Conservation (phyloP, 768 basidiomycete genomes). For the Lactarius akahatsu region DNA sequence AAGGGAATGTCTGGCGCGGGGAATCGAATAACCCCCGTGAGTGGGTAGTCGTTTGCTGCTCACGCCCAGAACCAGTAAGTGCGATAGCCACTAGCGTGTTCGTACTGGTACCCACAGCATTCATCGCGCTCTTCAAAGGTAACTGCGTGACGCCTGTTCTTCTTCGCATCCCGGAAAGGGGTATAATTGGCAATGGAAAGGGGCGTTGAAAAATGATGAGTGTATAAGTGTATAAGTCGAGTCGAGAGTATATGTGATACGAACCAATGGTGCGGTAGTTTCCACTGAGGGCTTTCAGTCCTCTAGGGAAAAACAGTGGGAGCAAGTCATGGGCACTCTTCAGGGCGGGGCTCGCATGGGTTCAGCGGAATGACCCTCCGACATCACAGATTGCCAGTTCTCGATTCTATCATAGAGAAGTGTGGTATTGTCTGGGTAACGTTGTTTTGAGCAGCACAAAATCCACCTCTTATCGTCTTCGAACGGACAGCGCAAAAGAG, state of each 20-base stretch:
- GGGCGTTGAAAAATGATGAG: background rate
- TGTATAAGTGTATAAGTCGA: background rate
- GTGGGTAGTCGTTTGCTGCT: background rate
- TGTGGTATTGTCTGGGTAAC: background rate
- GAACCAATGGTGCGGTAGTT: background rate
- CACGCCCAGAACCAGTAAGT: background rate
- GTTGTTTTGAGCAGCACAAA: background rate
- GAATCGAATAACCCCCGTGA: background rate
- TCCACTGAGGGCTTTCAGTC: background rate
- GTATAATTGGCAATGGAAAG: background rate
- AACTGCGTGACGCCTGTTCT: background rate
- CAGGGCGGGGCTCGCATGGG: background rate
- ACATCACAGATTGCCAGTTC: background rate
- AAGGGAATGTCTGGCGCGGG: background rate
- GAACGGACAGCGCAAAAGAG: background rate
- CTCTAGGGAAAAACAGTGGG: background rate
- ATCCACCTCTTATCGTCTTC: background rate
- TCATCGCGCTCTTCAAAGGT: background rate
- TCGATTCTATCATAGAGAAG: background rate
- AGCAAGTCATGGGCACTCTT: background rate
- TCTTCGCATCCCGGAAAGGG: background rate
- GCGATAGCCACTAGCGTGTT: background rate
- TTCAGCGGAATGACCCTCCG: background rate
- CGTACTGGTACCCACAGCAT: background rate
- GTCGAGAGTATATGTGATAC: background rate